Percentiles rank a stretch among this genome's conserved stretches.
Evolutionary conservation across 2,329 filamentous ascomycete species (phyloP).

Genomic region (Colletotrichum brevisporum): DNA sequence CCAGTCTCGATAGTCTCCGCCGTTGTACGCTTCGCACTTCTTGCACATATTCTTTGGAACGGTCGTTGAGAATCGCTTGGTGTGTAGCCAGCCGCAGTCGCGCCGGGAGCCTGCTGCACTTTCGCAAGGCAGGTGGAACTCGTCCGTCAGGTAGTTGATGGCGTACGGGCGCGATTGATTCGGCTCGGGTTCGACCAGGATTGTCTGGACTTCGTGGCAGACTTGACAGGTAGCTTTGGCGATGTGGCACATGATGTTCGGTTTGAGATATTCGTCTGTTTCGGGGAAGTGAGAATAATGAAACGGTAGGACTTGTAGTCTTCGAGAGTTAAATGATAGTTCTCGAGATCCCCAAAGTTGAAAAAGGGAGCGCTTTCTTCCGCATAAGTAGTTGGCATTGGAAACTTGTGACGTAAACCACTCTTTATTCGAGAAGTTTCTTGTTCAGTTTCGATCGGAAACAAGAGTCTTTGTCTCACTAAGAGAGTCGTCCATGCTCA

Average conservation of each 20-base stretch:
- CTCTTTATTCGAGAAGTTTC: too few species aligned
- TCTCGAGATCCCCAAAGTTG: neutral
- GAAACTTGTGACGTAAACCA: too few species aligned
- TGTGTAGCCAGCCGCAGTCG: conserved; percentile 11
- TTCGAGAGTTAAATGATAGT: neutral
- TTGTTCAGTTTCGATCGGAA: too few species aligned
- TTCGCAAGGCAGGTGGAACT: conserved; percentile 20
- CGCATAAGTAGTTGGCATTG: too few species aligned
- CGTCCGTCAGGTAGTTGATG: neutral
- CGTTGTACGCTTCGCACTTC: conserved; percentile 7
- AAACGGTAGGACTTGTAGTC: too few species aligned
- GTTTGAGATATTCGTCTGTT: neutral
- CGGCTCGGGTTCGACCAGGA: neutral
- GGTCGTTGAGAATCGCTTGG: conserved; percentile 1
- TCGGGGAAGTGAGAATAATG: neutral
- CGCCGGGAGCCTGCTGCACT: neutral
- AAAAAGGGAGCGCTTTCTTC: neutral
- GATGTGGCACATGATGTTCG: neutral
- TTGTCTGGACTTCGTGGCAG: conserved; percentile 17
- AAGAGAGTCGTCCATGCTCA: too few species aligned
- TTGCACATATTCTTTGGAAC: conserved; percentile 9
- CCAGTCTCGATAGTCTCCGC: conserved; percentile 11
- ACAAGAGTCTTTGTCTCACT: too few species aligned
- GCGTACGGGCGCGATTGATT: neutral
- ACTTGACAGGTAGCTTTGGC: conserved; percentile 2